A percentile compares a stretch with the other conserved stretches of the same genome.
These are phyloP conservation scores for Geotrichum reessii DNA, from an alignment of 1,139 yeast genomes.

Conservation along the genomic window DNA sequence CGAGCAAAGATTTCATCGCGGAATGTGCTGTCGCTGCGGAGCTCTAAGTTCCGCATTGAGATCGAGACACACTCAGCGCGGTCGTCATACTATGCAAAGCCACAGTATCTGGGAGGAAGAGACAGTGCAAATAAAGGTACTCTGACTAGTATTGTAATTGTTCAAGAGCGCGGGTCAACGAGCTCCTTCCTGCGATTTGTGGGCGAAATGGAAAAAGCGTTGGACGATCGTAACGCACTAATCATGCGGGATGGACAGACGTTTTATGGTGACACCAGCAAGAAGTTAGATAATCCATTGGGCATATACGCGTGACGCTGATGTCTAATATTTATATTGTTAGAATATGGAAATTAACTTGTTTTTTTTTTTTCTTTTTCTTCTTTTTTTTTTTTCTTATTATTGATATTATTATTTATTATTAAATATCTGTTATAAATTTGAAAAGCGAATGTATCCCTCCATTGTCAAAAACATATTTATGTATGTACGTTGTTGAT, in stretches of 20 bases:
- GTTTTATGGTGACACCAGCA: neutral
- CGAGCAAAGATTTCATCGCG: conserved; percentile 34
- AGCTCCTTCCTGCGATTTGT: conserved; percentile 13
- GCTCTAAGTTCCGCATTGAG: conserved; percentile 32
- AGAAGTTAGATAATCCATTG: neutral
- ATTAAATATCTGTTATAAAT: neutral
- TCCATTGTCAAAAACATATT: neutral
- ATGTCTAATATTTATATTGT: neutral
- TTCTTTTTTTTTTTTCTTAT: neutral
- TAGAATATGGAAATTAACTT: too few relatives aligned
- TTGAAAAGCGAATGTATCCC: neutral
- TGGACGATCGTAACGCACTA: conserved; percentile 8
- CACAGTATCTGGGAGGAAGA: conserved; percentile 5
- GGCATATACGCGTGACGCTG: neutral
- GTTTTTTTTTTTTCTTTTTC: neutral
- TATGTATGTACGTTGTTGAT: neutral
- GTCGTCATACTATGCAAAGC: conserved; percentile 1
- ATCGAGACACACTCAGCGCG: conserved; percentile 18
- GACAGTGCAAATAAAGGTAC: neutral
- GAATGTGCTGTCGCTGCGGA: conserved; percentile 33
- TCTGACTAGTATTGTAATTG: conserved; percentile 8
- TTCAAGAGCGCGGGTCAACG: conserved; percentile 14
- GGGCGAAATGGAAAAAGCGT: conserved; percentile 12
- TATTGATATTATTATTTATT: neutral
- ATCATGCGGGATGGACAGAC: neutral